Conservation (phyloP, 345 rosid genomes). For the Eucalyptus regnans region DNA sequence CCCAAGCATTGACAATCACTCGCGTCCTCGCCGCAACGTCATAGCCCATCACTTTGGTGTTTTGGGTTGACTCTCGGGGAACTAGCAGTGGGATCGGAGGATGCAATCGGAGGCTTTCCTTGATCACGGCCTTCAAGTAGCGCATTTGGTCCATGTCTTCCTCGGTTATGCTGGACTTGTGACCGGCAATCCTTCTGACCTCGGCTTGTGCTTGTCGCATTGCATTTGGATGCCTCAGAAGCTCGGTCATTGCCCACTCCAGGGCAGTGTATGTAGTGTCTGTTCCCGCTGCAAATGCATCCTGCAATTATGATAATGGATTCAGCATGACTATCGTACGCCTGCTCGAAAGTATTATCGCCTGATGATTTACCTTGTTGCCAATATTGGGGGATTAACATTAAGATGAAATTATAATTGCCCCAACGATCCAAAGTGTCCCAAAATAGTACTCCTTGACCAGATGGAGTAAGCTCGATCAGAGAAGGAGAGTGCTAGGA, state of each 20-base stretch:
- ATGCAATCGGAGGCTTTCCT: constrained; percentile 36
- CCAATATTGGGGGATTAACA: too few relatives aligned
- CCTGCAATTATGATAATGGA: constrained; percentile 1
- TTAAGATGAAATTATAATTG: too few relatives aligned
- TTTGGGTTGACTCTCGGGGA: constrained; percentile 44
- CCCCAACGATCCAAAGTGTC: too few relatives aligned
- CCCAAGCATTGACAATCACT: constrained; percentile 18
- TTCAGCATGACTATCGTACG: too few relatives aligned
- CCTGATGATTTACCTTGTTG: too few relatives aligned
- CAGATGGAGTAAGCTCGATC: too few relatives aligned
- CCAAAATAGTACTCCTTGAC: too few relatives aligned
- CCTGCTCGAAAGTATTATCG: too few relatives aligned
- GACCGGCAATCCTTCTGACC: constrained; percentile 20
- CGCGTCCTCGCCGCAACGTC: constrained; percentile 25
- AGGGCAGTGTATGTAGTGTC: constrained; percentile 18
- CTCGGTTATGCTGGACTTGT: constrained; percentile 15
- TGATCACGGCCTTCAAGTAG: constrained; percentile 34
- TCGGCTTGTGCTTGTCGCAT: constrained; percentile 29
- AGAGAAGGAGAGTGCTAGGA: too few relatives aligned
- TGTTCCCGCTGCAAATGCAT: constrained; percentile 33
- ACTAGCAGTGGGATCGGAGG: constrained; percentile 43
- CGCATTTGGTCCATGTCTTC: constrained; percentile 21
- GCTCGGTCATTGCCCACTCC: constrained; percentile 39
- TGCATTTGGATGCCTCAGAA: constrained; percentile 13
- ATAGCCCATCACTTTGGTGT: constrained; percentile 24